These are phyloP conservation scores for Flaveria linearis DNA, from an alignment of 129 eudicot genomes.

Conservation along the genomic window DNA sequence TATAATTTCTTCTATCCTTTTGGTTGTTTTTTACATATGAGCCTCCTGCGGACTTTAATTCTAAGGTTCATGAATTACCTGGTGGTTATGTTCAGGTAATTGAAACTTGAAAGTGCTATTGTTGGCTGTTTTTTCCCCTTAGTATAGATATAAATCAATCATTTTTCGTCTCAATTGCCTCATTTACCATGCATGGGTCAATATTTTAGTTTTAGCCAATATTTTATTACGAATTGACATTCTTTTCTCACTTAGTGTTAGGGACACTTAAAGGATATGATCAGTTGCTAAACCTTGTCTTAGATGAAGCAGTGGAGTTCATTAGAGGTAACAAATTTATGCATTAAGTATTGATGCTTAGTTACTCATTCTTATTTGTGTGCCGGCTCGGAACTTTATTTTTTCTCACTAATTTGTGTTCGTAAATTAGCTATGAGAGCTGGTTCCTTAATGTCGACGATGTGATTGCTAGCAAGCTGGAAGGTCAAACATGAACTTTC, in stretches of 20 bases:
- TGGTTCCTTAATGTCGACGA: no score
- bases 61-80: neutral
- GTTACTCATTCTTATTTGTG: no score
- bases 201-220: neutral
- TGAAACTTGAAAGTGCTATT: neutral
- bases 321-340: conserved; percentile 43
- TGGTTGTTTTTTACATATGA: no score
- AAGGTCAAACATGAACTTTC: no score
- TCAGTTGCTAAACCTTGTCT: conserved; percentile 84
- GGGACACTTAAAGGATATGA: conserved; percentile 96
- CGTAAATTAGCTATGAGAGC: no score
- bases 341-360: no score
- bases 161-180: neutral
- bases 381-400: no score
- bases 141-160: neutral
- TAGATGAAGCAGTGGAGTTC: conserved; percentile 88
- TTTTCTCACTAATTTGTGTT: no score
- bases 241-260: conserved; percentile 48
- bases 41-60: neutral
- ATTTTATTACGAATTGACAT: neutral
- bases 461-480: no score
- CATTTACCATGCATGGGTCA: neutral
- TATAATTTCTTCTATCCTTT: no score
- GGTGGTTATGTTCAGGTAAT: neutral
- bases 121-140: neutral